Evolutionary conservation across 2,329 filamentous ascomycete species (phyloP).

Genomic region (Didymella keratinophila): DNA sequence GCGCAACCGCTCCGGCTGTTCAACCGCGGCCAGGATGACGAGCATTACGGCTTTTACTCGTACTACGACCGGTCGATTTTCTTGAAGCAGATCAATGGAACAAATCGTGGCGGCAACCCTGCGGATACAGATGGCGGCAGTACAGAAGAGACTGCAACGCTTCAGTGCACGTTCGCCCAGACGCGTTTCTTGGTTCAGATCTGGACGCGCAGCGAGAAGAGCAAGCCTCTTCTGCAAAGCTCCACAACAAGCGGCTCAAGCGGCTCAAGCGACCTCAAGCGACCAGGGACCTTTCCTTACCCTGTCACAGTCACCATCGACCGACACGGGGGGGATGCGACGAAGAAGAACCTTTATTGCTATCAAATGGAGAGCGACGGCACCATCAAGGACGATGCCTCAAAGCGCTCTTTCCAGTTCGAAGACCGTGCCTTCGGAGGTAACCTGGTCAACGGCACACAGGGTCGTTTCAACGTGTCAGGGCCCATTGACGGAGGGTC

Average conservation of each 20-base stretch:
- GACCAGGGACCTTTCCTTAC: conserved; percentile 67
- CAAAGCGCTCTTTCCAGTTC: conserved; percentile 58
- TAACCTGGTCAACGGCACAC: conserved; percentile 59
- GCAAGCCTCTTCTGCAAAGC: conserved; percentile 45
- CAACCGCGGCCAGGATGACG: conserved; percentile 78
- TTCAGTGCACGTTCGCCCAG: conserved; percentile 66
- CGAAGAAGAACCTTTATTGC: conserved; percentile 67
- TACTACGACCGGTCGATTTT: conserved; percentile 91
- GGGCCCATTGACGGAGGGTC: conserved; percentile 65
- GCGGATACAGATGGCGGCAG: conserved; percentile 62
- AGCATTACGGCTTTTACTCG: conserved; percentile 94
- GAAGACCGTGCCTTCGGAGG: conserved; percentile 63
- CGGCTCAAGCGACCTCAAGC: conserved; percentile 54
- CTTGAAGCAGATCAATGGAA: conserved; percentile 68
- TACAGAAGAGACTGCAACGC: conserved; percentile 54
- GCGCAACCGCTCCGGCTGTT: conserved; percentile 83
- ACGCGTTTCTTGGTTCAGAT: conserved; percentile 69
- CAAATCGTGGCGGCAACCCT: conserved; percentile 49
- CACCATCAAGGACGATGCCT: conserved; percentile 48
- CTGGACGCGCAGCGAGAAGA: conserved; percentile 62
- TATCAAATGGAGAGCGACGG: conserved; percentile 62
- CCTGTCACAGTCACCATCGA: conserved; percentile 67
- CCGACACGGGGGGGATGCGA: conserved; percentile 64
- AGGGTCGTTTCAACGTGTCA: conserved; percentile 51
- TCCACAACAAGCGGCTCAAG: conserved; percentile 44